Evolutionary conservation across 2,329 filamentous ascomycete genomes (phyloP), one percentile per base, ranked within the genome.

Genomic region (Corinectria fuckeliana): DNA sequence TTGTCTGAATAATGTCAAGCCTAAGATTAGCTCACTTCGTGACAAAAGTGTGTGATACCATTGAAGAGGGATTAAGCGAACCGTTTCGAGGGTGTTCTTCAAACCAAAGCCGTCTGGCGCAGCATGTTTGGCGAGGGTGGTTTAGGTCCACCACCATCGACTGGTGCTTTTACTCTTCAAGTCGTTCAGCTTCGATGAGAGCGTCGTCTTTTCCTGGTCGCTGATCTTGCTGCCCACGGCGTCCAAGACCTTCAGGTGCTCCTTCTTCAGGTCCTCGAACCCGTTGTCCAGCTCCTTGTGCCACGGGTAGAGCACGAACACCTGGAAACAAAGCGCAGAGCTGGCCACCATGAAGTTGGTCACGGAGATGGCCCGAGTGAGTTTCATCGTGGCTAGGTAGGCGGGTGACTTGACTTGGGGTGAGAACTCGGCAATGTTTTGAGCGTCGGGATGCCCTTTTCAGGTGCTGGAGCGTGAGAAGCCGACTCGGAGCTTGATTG

Each of bases 251-350:
- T 63, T 61, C 8, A 69, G 34, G 45, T 71, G 69, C 53, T 71
- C 69, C 56, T 56, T 69, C 63, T 68, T 70, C 47, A 71, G 60
- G 6, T 62, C 61, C 50, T 71, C 66, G 68, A 90, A 89, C 60
- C 85, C 83, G 18, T 83, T 80, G 62, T 89, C 85, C 6, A 91
- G 77, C 69, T 88, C 79, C 68, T 88, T 82, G 74, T 90, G 88
- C 88, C 88, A 90, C 1, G 88, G 88, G 73, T 90, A 90, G 10
- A 91, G 78, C 36, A 91, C 88, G 66, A 86, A 87, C 49, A 90
- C 85, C 74, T 90, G 88, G 73, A 91, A 91, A 32, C 78, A 79
- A 30, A 91, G 79, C 0, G 88, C 88, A 4, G 86, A 88, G 26
- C 81, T 82, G 52, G 87, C 88, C 60, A 91, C 85, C 63, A 82